These are phyloP conservation scores for Polyporus tsugae DNA, from an alignment of 1,284 basidiomycete genomes.

Conservation along the genomic window DNA sequence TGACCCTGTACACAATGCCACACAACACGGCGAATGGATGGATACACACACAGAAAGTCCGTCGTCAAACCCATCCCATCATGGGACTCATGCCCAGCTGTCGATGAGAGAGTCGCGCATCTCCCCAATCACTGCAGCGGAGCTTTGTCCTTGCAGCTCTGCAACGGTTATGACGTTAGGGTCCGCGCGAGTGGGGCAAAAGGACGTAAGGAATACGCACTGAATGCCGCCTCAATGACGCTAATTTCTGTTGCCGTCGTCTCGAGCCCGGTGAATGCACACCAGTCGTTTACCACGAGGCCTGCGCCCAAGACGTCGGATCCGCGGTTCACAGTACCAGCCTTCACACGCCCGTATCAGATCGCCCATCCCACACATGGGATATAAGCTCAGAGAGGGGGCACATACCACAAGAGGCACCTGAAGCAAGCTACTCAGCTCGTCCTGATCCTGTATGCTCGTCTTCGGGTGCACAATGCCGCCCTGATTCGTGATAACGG, in stretches of 20 bases:
- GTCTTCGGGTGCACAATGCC: conserved; percentile 98
- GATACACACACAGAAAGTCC: conserved; percentile 22
- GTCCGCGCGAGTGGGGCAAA: conserved; percentile 12
- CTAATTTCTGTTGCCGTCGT: conserved; percentile 98
- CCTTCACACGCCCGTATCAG: conserved; percentile 55
- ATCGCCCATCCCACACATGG: conserved; percentile 13
- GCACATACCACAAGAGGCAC: conserved; percentile 89
- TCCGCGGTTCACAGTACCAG: conserved; percentile 98
- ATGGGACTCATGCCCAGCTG: conserved; percentile 84
- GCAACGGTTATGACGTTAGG: conserved; percentile 27
- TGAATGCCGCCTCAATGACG: conserved; percentile 98
- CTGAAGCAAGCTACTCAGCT: conserved; percentile 94
- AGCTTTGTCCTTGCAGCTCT: conserved; percentile 92
- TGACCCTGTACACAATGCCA: conserved; percentile 21
- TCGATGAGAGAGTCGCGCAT: conserved; percentile 95
- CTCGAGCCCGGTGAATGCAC: conserved; percentile 95
- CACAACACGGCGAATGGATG: conserved; percentile 22
- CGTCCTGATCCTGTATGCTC: conserved; percentile 96
- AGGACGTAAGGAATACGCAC: conserved; percentile 56
- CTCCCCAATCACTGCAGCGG: conserved; percentile 89
- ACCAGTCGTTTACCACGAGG: conserved; percentile 99
- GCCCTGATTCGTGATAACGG: conserved; percentile 94
- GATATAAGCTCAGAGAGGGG: conserved; percentile 3
- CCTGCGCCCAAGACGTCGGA: conserved; percentile 98
- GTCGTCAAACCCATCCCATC: conserved; percentile 13